phyloP scores from a whole-genome alignment of 2,329 filamentous ascomycete genomes.

The Scedosporium minutisporum region DNA sequence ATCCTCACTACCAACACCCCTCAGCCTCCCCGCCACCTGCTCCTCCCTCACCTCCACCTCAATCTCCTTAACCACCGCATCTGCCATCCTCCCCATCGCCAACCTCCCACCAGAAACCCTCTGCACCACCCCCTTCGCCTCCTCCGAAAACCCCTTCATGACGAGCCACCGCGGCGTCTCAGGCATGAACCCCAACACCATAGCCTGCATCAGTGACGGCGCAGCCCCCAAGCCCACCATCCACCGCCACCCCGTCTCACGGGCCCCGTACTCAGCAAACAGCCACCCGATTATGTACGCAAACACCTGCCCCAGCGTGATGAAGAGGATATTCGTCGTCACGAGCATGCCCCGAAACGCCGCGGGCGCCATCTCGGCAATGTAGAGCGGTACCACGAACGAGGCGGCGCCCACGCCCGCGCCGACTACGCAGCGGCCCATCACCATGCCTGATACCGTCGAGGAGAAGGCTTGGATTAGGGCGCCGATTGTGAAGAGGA shows the following conservation, averaged over 20 bases:
- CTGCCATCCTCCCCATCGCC: constrained; percentile 37
- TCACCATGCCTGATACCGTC: constrained; percentile 54
- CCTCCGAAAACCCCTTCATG: constrained; percentile 49
- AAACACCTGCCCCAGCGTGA: constrained; percentile 80
- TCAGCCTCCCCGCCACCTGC: constrained; percentile 34
- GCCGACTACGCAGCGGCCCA: constrained; percentile 60
- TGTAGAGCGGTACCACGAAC: constrained; percentile 80
- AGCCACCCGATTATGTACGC: constrained; percentile 79
- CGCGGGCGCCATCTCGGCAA: constrained; percentile 75
- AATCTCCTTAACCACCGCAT: constrained; percentile 57
- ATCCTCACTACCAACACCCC: constrained; percentile 30
- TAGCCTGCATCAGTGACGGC: constrained; percentile 63
- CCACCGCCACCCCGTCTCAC: constrained; percentile 67
- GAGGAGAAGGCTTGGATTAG: constrained; percentile 50
- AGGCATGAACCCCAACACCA: constrained; percentile 63
- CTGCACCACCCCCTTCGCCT: constrained; percentile 56
- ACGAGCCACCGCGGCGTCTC: constrained; percentile 88
- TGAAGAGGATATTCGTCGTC: constrained; percentile 71
- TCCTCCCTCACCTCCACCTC: constrained; percentile 68
- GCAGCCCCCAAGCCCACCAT: constrained; percentile 80
- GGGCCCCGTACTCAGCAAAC: constrained; percentile 47
- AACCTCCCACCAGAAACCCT: constrained; percentile 49
- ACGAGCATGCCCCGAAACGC: constrained; percentile 69
- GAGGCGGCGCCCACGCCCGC: constrained; percentile 66
- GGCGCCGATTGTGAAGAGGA: constrained; percentile 60